These are phyloP conservation scores for Sporothrix humicola DNA, from an alignment of 2,329 filamentous ascomycete genomes.

Conservation along the genomic window DNA sequence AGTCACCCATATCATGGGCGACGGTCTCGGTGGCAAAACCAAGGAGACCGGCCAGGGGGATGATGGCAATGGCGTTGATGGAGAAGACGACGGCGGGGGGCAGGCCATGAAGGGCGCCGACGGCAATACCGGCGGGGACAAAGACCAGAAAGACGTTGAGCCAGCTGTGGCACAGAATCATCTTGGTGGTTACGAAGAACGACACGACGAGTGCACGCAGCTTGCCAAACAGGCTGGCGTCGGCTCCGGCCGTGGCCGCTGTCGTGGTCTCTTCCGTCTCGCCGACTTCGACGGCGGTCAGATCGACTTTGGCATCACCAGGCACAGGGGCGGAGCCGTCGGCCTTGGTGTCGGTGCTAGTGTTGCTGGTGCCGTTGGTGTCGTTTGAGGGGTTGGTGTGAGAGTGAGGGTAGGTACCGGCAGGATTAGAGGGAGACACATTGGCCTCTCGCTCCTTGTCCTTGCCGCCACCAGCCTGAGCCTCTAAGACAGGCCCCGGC, in stretches of 20 bases:
- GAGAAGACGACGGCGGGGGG: constrained; percentile 70
- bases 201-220: constrained; percentile 41
- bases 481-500: constrained; percentile 61
- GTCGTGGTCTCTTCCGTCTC: not conserved
- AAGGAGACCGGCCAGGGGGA: constrained; percentile 74
- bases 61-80: constrained; percentile 76
- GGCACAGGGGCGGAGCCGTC: not conserved
- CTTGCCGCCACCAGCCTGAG: constrained; percentile 35
- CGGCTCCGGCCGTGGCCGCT: constrained; percentile 13
- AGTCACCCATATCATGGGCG: constrained; percentile 75
- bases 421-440: not conserved
- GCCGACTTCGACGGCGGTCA: constrained; percentile 9
- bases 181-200: constrained; percentile 59
- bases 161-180: constrained; percentile 73
- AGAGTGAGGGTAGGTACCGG: not conserved
- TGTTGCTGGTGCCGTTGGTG: constrained; percentile 10
- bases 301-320: constrained; percentile 9
- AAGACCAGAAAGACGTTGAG: constrained; percentile 79
- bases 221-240: constrained; percentile 36
- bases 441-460: constrained; percentile 42
- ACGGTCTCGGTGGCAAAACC: constrained; percentile 78
- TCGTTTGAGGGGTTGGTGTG: not conserved
- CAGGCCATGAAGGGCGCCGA: constrained; percentile 56
- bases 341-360: not conserved
- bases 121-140: constrained; percentile 76